Evolutionary conservation across 441 rosid species (phyloP).

Genomic region (Erodium trifolium): DNA sequence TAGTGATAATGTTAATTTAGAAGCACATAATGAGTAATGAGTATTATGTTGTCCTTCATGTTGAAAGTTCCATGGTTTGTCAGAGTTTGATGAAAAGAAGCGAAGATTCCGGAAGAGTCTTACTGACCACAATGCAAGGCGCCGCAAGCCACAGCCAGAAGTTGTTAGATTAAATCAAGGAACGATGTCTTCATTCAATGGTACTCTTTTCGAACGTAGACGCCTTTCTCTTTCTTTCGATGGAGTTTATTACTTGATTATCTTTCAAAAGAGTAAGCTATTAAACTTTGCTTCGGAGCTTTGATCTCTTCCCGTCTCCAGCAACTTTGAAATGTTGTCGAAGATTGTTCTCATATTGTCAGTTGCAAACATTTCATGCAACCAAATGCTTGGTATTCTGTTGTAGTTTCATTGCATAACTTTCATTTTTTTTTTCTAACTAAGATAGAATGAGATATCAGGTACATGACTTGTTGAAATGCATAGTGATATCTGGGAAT

Average conservation of each 20-base stretch:
- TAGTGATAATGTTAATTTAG: background rate
- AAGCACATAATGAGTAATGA: slow-evolving; percentile 8
- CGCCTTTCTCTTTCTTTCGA: background rate
- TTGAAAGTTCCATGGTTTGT: slow-evolving; percentile 68
- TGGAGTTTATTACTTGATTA: background rate
- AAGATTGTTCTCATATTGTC: background rate
- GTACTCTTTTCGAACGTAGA: slow-evolving; percentile 23
- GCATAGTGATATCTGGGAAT: too few species aligned
- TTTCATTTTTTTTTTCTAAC: background rate
- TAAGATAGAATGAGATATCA: background rate
- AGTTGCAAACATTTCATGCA: background rate
- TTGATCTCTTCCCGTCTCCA: background rate
- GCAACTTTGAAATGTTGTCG: background rate
- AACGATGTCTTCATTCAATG: slow-evolving; percentile 36
- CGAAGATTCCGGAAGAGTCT: slow-evolving; percentile 86
- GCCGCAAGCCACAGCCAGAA: slow-evolving; percentile 80
- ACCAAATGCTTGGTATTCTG: background rate
- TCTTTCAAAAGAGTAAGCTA: background rate
- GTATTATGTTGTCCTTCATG: slow-evolving; percentile 17
- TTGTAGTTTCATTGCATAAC: background rate
- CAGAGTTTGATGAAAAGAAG: slow-evolving; percentile 89
- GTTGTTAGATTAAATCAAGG: slow-evolving; percentile 38
- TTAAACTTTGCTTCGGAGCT: background rate
- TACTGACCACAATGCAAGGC: slow-evolving; percentile 91
- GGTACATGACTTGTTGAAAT: too few species aligned